Percentiles rank a stretch among this genome's conserved stretches.
Evolutionary conservation across 768 basidiomycete genomes (phyloP).

Genomic region (Leccinum boreale): DNA sequence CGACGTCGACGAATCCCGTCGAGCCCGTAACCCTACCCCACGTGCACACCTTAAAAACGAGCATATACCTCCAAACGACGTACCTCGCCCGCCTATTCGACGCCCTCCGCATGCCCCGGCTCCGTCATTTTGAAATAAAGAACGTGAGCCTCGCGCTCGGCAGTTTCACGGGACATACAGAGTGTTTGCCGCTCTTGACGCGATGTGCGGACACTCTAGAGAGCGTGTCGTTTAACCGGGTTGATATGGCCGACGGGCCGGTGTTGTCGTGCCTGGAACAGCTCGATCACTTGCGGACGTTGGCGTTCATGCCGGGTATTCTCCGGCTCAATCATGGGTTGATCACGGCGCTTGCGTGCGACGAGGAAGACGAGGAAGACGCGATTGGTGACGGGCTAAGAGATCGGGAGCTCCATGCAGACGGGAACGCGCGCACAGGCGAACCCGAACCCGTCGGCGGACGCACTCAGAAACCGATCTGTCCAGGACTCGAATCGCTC

Average conservation of each 20-base stretch:
- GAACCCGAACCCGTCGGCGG: background rate
- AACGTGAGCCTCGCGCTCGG: slow-evolving; percentile 30
- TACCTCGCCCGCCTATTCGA: slow-evolving; percentile 27
- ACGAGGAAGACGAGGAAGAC: background rate
- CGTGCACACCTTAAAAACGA: slow-evolving; percentile 27
- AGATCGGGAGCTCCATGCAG: background rate
- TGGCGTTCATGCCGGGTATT: slow-evolving; percentile 25
- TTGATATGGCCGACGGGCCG: slow-evolving; percentile 21
- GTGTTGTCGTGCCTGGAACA: slow-evolving; percentile 22
- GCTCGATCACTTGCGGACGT: slow-evolving; percentile 13
- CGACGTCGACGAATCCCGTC: background rate
- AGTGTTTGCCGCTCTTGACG: slow-evolving; percentile 26
- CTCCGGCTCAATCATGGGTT: slow-evolving; percentile 32
- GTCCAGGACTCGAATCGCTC: slow-evolving; percentile 24
- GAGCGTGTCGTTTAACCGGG: slow-evolving; percentile 17
- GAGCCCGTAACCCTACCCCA: slow-evolving; percentile 25
- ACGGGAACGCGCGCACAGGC: background rate
- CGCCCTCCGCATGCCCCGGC: slow-evolving; percentile 22
- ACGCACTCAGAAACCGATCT: slow-evolving; percentile 1
- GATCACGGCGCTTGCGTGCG: slow-evolving; percentile 19
- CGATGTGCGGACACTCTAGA: slow-evolving; percentile 30
- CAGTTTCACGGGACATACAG: slow-evolving; percentile 22
- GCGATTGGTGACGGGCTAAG: background rate
- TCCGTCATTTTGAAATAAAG: slow-evolving; percentile 25
- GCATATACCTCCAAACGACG: slow-evolving; percentile 25